Evolutionary conservation across 768 basidiomycete genomes (phyloP).

Genomic region (Fibroporia radiculosa): DNA sequence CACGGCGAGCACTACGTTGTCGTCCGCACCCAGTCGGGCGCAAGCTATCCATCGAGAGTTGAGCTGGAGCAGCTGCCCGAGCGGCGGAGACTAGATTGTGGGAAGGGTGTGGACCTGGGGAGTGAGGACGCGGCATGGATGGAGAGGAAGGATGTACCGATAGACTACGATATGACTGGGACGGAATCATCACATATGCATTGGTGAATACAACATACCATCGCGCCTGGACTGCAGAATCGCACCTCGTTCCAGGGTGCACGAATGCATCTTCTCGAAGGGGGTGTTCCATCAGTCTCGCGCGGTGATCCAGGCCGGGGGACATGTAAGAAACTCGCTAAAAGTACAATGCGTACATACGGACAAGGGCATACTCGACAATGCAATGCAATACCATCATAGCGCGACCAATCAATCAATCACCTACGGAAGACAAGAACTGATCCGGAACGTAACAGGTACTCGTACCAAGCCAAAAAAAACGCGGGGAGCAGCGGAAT

Average conservation of each 20-base stretch:
- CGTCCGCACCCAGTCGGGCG: conserved; percentile 29
- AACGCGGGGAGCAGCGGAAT: neutral
- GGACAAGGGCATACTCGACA: neutral
- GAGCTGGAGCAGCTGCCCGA: conserved; percentile 58
- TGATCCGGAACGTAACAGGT: neutral
- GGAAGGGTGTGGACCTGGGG: conserved; percentile 58
- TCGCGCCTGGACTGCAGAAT: neutral
- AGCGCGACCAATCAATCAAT: neutral
- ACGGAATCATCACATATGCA: conserved; percentile 24
- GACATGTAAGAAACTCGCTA: neutral
- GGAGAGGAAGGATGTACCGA: conserved; percentile 68
- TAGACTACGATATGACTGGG: conserved; percentile 63
- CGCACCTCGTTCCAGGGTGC: neutral
- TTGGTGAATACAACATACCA: neutral
- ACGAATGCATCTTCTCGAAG: neutral
- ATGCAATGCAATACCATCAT: neutral
- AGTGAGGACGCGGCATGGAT: conserved; percentile 57
- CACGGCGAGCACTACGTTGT: conserved; percentile 66
- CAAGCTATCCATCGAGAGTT: conserved; percentile 9
- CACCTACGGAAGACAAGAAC: neutral
- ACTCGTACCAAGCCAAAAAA: neutral
- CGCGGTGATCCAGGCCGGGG: neutral
- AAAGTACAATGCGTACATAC: neutral
- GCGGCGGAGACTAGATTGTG: conserved; percentile 50
- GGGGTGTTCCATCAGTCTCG: neutral